Evolutionary conservation across 1,284 basidiomycete species (phyloP), one percentile per base, ranked within the genome.

Genomic region (Veloporphyrellus conicus): DNA sequence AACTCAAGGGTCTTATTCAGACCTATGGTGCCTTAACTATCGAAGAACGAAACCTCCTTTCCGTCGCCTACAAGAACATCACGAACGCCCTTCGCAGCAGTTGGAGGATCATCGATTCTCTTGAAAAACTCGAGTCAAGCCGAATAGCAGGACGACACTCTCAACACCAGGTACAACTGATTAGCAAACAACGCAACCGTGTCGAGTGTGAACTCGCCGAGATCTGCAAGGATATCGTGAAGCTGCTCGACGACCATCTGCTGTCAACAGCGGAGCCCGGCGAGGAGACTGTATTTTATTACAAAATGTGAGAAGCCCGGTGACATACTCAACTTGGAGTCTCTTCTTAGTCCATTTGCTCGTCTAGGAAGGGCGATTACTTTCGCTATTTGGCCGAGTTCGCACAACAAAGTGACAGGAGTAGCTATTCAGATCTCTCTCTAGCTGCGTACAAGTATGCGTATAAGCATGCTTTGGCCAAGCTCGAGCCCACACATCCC

Each of bases 221-320:
- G 79, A 98, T 99, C 72, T 99, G 96, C 79, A 93, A 98, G 78
- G 95, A 99, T 72, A 99, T 99, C 67, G 90, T 99, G 62, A 87
- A 93, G 60, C 94, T 99, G 53, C 90, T 99, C 57, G 94, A 97
- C 76, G 93, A 96, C 79, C 94, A 99, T 81, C 88, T 99, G 62
- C 98, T 99, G 66, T 95, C 96, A 56, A 95, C 93, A 29, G 96
- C 95, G 49, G 93, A 93, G 54, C 90, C 93, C 54, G 95, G 96
- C 68, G 96, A 99, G 78, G 94, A 90, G 58, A 98, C 98, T 82
- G 95, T 99, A 57, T 99, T 99, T 84, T 99, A 99, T 82, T 95
- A 98, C 86, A 99, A 99, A 89, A 98, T 99, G 94, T 95, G 65
- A 57, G 89, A n/a, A n/a, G n/a, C n/a, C n/a, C n/a, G n/a, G n/a